These are phyloP conservation scores for Thuidium tamariscinum DNA, from an alignment of 225 moss, liverwort and hornwort genomes.

Conservation along the genomic window DNA sequence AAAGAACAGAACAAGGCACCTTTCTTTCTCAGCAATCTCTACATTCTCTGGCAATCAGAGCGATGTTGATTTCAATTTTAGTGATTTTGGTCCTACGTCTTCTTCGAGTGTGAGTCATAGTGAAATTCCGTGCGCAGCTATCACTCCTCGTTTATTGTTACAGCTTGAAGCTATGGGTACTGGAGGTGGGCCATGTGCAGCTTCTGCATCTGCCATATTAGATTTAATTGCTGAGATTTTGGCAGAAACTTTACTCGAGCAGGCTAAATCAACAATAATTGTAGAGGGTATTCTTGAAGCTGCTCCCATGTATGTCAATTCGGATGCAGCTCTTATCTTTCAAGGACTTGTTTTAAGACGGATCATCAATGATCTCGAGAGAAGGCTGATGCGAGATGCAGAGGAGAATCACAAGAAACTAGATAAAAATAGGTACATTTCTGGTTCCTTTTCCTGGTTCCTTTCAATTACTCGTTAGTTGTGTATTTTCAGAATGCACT, in stretches of 20 bases:
- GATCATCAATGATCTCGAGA: conserved; percentile 73
- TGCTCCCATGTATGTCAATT: conserved; percentile 58
- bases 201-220: conserved; percentile 67
- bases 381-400: conserved; percentile 68
- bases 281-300: conserved; percentile 72
- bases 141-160: conserved; percentile 40
- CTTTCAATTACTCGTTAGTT: not conserved
- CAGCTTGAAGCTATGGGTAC: conserved; percentile 62
- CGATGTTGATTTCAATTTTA: conserved; percentile 33
- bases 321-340: conserved; percentile 60
- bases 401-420: conserved; percentile 75
- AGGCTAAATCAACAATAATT: conserved; percentile 47
- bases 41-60: conserved; percentile 30
- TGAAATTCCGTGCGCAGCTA: conserved; percentile 39
- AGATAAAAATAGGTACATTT: conserved; percentile 42
- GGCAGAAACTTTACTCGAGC: conserved; percentile 67
- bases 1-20: conserved; percentile 24
- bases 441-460: not conserved
- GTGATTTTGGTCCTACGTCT: conserved; percentile 31
- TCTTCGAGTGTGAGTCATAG: conserved; percentile 15
- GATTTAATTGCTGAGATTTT: conserved; percentile 81
- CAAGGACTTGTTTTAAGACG: conserved; percentile 81
- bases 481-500: not conserved
- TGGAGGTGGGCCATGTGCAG: conserved; percentile 63
- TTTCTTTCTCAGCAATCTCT: conserved; percentile 37